Evolutionary conservation across 345 rosid genomes (phyloP), one percentile per base, ranked within the genome.

Genomic region (Carallia brachiata): DNA sequence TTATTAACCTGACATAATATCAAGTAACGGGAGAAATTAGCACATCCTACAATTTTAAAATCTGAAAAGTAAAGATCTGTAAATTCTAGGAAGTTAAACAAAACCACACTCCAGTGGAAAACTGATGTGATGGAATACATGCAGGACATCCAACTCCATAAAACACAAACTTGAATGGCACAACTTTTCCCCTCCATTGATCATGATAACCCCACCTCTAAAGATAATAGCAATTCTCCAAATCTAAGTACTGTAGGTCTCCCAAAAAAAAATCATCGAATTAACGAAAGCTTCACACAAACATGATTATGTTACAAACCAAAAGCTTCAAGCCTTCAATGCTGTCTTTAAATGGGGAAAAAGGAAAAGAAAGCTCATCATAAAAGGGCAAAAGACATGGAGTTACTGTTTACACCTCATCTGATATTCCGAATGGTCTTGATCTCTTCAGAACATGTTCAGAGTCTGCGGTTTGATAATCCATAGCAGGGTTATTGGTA

Each of bases 391-490:
- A 44, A 69, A 13, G 7, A 68, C 2, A 30, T 9, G 55, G 40
- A 60, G 72, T 67, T 31, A 60, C 13, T 7, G 40, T 32, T 6
- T 4, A 68, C 73, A 90, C 98, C 90, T 92, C 92, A 59, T 92
- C 96, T 16, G 90, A 70, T 34, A 88, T 76, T 77, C 91, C 96
- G 66, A 81, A 88, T 16, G 92, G 84, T 68, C 92, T 80, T 56
- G 94, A 36, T 78, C 98, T 88, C 88, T 87, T 90, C 80, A 84
- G 36, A 47, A 83, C 83, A 79, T 79, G 84, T 67, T 87, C 92
- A 72, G 96, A 90, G 70, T 88, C 96, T 65, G 98, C 94, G 57
- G 89, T 84, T 72, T 87, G 96, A 76, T 88, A 90, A 72, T 92
- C 94, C 77, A 81, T 75, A 62, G 85, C 73, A 18, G 89, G 75